Base-by-base conservation (phyloP, 768 basidiomycete species). In the Pleurotus citrinopileatus region DNA sequence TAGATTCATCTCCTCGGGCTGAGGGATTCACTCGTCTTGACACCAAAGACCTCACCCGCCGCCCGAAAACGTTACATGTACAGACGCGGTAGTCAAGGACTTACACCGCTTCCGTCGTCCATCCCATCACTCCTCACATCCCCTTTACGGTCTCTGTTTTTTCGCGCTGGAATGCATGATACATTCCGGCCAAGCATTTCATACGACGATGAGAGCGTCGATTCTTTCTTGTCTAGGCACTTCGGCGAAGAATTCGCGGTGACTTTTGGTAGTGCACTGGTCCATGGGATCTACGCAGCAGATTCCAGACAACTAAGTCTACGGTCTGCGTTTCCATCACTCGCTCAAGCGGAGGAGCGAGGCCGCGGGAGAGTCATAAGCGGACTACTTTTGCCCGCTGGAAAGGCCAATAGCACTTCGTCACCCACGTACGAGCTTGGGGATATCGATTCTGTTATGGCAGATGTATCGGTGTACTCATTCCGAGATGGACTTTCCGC, bases 241-340 rank as follows among this genome's bases (percentile, higher is more conserved):
- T 89, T 97, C 54, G 91, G 92, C 0, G 65, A 75, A 4, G 67
- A 75, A 2, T 81, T 95, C 60, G 92, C 95, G 1, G 79, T 83
- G 13, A 77, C 80, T 2, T 77, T 98, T 52, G 84, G 89, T 37
- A 64, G 91, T 78, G 87, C 95, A 0, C 72, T 97, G 55, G 83
- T 94, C 1, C 95, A 97, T 62, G 96, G 96, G 0, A 89, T 98
- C 53, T 98, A 98, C 65, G 94, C 93, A 1, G 83, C 92, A 0
- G 93, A 96, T 61, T 81, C 94, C 2, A 72, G 89, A 2, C 61
- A 72, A 36, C 69, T 98, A 15, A 91, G 90, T 55, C 74, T 93
- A 2, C 80, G 86, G 2, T 78, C 92, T 2, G 82, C 91, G 1
- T 92, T 97, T 62, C 87, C 91, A 0, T 70, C 74, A 2, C 59